phyloP scores from a whole-genome alignment of 768 basidiomycete genomes.

The Mycena venus region DNA sequence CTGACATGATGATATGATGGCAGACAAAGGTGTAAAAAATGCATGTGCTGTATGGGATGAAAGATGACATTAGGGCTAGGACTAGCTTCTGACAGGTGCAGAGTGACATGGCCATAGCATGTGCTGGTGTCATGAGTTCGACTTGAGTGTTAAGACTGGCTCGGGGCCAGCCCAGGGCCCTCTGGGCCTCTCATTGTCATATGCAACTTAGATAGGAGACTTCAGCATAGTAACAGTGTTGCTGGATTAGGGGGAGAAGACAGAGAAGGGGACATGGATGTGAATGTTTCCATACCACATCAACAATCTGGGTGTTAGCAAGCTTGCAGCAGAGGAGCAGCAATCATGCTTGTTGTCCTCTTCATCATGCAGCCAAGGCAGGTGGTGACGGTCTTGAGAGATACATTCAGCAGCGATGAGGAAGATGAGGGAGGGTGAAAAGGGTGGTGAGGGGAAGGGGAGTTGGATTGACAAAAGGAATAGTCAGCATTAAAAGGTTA shows the following conservation, averaged over 20 bases:
- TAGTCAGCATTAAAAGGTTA: too few species aligned
- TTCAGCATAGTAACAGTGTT: slow-evolving; percentile 38
- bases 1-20: slow-evolving; percentile 10
- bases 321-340: slow-evolving; percentile 61
- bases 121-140: slow-evolving; percentile 7
- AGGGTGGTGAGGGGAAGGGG: background rate
- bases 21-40: too few species aligned
- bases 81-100: background rate
- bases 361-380: background rate
- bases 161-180: background rate
- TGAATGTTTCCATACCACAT: slow-evolving; percentile 66
- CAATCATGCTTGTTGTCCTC: slow-evolving; percentile 38
- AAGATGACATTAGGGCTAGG: background rate
- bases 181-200: background rate
- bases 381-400: slow-evolving; percentile 3
- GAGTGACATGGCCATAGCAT: background rate
- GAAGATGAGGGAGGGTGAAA: background rate
- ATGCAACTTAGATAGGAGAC: background rate
- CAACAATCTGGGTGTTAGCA: slow-evolving; percentile 68
- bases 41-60: too few species aligned
- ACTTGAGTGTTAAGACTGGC: background rate
- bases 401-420: background rate
- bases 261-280: slow-evolving; percentile 63
- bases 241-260: slow-evolving; percentile 52
- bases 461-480: background rate